Percentiles rank a stretch among this genome's conserved stretches.
These are phyloP conservation scores for Penicillium cinerascens DNA, from an alignment of 495 filamentous ascomycete genomes.

Conservation along the genomic window DNA sequence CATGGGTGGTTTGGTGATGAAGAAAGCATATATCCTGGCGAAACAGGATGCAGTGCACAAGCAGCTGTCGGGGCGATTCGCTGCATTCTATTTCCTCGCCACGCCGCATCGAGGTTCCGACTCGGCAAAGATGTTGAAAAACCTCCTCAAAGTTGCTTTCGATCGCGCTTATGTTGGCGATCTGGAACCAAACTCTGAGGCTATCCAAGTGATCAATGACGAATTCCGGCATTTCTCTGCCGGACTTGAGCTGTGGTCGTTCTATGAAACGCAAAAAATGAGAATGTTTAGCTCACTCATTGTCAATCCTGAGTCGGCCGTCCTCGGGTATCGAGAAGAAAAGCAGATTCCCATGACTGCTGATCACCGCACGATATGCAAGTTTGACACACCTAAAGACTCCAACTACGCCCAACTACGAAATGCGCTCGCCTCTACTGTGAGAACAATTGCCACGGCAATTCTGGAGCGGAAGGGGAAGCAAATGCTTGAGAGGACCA, in stretches of 20 bases:
- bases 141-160: constrained; percentile 23
- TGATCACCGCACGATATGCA: constrained; percentile 49
- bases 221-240: constrained; percentile 22
- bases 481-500: constrained; percentile 5
- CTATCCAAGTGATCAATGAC: constrained; percentile 28
- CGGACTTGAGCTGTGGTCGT: constrained; percentile 29
- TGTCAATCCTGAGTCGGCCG: constrained; percentile 43
- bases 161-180: background rate
- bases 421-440: constrained; percentile 31
- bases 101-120: constrained; percentile 53
- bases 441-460: constrained; percentile 3
- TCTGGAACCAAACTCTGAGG: constrained; percentile 12
- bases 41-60: constrained; percentile 4
- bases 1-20: constrained; percentile 54
- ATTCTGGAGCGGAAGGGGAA: background rate
- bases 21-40: constrained; percentile 35
- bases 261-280: constrained; percentile 35
- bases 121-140: constrained; percentile 37
- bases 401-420: constrained; percentile 38
- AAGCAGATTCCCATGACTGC: constrained; percentile 38
- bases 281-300: constrained; percentile 22
- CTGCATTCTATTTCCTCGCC: constrained; percentile 47
- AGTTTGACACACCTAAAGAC: constrained; percentile 38
- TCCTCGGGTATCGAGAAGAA: constrained; percentile 44
- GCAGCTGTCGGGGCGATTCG: constrained; percentile 30